Conservation (phyloP, 805 yeast species). For the Candida golubevii region DNA sequence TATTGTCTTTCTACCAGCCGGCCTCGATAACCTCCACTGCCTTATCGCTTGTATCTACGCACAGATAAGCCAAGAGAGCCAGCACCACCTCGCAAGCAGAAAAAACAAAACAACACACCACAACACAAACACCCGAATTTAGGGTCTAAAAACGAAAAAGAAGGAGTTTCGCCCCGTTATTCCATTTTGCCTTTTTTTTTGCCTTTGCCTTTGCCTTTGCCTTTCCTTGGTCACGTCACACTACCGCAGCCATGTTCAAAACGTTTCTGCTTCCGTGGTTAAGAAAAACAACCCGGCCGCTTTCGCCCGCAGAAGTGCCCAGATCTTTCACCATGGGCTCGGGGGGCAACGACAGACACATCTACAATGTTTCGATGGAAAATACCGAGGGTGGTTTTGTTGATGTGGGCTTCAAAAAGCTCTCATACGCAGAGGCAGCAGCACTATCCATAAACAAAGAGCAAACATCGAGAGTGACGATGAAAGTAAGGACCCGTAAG, state of each 20-base stretch:
- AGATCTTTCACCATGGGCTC: slow-evolving; percentile 25
- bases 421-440: slow-evolving; percentile 46
- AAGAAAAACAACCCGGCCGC: slow-evolving; percentile 7
- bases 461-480: slow-evolving; percentile 15
- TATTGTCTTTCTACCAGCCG: no score
- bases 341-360: slow-evolving; percentile 22
- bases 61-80: no score
- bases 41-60: no score
- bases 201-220: no score
- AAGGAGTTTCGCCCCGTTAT: no score
- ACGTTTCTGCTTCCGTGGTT: slow-evolving; percentile 13
- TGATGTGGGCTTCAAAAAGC: slow-evolving; percentile 31
- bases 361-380: slow-evolving; percentile 34
- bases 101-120: no score
- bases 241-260: slow-evolving; percentile 10
- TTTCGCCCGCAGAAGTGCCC: slow-evolving; percentile 19
- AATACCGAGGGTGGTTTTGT: slow-evolving; percentile 31
- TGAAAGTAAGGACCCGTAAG: neutral
- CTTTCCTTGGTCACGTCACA: neutral
- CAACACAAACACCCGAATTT: no score
- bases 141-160: no score
- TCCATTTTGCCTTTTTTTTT: no score
- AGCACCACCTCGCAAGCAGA: no score
- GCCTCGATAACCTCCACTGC: no score
- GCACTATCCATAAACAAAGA: slow-evolving; percentile 23